phyloP scores from a whole-genome alignment of 176 grass and related monocot genomes.

The Echinochloa phyllopogon region DNA sequence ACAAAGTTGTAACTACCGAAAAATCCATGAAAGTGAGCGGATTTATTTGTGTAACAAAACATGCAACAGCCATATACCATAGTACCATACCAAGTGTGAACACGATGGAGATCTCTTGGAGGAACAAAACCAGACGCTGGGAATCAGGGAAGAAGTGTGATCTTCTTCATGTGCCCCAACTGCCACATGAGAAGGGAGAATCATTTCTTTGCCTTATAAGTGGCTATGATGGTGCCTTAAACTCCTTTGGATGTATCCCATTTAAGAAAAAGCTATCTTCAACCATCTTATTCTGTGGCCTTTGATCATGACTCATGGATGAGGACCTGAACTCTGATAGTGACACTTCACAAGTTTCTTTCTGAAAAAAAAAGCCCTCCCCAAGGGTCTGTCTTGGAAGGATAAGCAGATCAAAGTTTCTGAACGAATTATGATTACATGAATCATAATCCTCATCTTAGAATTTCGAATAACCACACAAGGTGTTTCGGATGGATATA shows the following conservation, averaged over 20 bases:
- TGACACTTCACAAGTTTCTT: conserved; percentile 24
- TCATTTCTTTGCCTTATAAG: conserved; percentile 53
- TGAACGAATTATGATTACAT: not conserved
- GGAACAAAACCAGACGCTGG: conserved; percentile 29
- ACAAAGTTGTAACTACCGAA: not conserved
- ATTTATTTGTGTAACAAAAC: conserved; percentile 10
- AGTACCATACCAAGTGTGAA: conserved; percentile 30
- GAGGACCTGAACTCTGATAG: not conserved
- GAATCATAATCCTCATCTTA: not conserved
- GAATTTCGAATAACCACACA: not conserved
- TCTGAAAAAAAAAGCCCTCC: not conserved
- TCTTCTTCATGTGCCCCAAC: conserved; percentile 39
- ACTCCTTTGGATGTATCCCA: conserved; percentile 35
- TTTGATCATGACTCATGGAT: conserved; percentile 38
- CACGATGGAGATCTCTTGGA: conserved; percentile 11
- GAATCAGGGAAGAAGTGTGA: conserved; percentile 18
- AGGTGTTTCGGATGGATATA: not conserved
- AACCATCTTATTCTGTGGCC: conserved; percentile 34
- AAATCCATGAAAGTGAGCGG: not conserved
- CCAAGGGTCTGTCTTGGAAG: not conserved
- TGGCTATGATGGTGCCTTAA: conserved; percentile 32
- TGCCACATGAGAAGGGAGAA: conserved; percentile 37
- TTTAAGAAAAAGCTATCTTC: conserved; percentile 46
- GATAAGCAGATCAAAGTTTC: not conserved
- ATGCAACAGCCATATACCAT: conserved; percentile 42